Evolutionary conservation across 1,284 basidiomycete genomes (phyloP).

Genomic region (Sporisorium sorghi): DNA sequence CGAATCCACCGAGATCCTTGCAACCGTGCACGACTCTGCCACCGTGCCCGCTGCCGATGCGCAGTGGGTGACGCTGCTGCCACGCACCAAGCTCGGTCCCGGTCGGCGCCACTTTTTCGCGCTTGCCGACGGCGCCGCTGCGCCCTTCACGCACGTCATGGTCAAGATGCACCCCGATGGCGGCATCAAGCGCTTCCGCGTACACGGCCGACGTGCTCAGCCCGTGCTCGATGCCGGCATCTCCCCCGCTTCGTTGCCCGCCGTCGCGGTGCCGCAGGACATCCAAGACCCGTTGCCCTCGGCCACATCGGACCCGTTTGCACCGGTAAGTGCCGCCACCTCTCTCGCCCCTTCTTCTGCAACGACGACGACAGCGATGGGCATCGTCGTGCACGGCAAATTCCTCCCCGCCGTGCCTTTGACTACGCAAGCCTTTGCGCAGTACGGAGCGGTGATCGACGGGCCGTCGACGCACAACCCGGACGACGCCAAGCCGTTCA

Average conservation of each 20-base stretch:
- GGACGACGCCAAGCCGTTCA: constrained; percentile 23
- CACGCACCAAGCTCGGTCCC: constrained; percentile 84
- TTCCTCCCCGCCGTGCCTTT: constrained; percentile 37
- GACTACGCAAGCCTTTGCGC: constrained; percentile 39
- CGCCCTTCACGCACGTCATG: constrained; percentile 83
- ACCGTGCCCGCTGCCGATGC: constrained; percentile 45
- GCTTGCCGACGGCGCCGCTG: constrained; percentile 74
- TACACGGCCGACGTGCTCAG: constrained; percentile 77
- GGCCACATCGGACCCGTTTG: constrained; percentile 36
- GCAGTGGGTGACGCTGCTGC: constrained; percentile 81
- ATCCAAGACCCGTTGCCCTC: constrained; percentile 49
- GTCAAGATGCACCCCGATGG: constrained; percentile 94
- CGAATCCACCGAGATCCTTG: constrained; percentile 82
- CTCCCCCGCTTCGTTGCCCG: constrained; percentile 29
- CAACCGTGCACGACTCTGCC: constrained; percentile 71
- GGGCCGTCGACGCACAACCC: constrained; percentile 29
- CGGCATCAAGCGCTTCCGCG: constrained; percentile 88
- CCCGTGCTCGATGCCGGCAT: constrained; percentile 37
- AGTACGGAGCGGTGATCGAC: constrained; percentile 61
- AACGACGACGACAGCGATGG: constrained; percentile 11
- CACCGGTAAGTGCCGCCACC: constrained; percentile 40
- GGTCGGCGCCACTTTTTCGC: constrained; percentile 90
- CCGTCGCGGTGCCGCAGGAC: constrained; percentile 51
- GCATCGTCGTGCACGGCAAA: constrained; percentile 23
- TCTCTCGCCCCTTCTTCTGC: constrained; percentile 17